Base-by-base conservation (phyloP, 2,329 filamentous ascomycete genomes). In the Sporothrix pallida region DNA sequence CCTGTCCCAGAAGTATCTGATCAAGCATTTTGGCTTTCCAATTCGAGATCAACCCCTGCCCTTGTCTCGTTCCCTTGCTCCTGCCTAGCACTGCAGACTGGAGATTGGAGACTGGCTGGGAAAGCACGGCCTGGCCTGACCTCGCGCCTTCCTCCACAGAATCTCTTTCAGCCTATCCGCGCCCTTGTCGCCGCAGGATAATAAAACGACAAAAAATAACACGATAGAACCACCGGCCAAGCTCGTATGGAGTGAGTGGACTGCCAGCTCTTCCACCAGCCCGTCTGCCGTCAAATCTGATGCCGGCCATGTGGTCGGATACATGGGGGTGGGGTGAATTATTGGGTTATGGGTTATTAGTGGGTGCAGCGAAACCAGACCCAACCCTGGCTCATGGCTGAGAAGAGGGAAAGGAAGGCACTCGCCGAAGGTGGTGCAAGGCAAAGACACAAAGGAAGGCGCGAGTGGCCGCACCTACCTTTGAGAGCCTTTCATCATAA, bases 291-390 rank as follows among this genome's bases (percentile, higher is more conserved):
- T 54, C 71, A 48, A 48, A 42, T 52, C 52, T 77, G 78, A 78
- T 78, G 75, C 78, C 77, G 77, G 78, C 79, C 79, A 80, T 80
- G 78, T 80, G 79, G 78, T 79, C 77, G 77, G 77, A 75, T 75
- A 31, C 23, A 50, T 20, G 50, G 60, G 72, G 20, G 68, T 62
- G 62, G 37, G 50, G 54, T 71, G 37, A 42, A 23, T 52, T 13
- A 56, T 20, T 54, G 52, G 52, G 52, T 56, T 44, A 20, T 23
- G 31, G n/a, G n/a, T 13, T 62, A 62, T n/a, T n/a, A 42, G 58
- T 63, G 37, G 15, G 31, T 44, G 58, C 31, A 10, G 58, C 31
- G 31, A 63, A 63, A 44, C 58, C 2, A 44, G 42, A 60, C 42
- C 44, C 52, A 62, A 71, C 15, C 70, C 56, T 71, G 54, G 70